Conservation (phyloP, 2,329 filamentous ascomycete genomes). For the Teratosphaeria destructans region DNA sequence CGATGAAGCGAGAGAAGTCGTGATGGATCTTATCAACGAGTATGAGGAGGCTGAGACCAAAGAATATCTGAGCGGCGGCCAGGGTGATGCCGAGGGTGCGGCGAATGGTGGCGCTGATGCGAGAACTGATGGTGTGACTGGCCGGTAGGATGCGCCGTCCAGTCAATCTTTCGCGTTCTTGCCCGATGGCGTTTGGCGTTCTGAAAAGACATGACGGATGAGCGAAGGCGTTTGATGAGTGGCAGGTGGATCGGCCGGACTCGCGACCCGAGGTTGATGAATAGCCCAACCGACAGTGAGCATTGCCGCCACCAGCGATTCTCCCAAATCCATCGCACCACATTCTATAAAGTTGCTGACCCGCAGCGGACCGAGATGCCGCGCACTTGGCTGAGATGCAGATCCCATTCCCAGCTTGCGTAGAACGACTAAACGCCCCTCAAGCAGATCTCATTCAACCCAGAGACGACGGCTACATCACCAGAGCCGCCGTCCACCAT, state of each 20-base stretch:
- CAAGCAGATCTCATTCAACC: background rate
- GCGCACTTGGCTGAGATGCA: background rate
- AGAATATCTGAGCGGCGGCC: conserved; percentile 67
- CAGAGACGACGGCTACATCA: background rate
- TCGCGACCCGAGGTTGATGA: background rate
- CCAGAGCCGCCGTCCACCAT: background rate
- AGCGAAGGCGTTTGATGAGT: background rate
- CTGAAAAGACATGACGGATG: background rate
- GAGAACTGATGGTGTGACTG: conserved; percentile 28
- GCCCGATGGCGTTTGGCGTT: background rate
- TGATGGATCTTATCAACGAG: conserved; percentile 81
- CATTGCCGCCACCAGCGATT: background rate
- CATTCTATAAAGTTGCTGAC: background rate
- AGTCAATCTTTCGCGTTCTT: background rate
- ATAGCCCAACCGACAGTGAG: background rate
- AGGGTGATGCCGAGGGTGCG: conserved; percentile 14
- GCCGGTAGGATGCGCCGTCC: background rate
- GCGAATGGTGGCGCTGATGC: conserved; percentile 22
- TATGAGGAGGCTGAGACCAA: conserved; percentile 91
- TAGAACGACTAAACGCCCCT: no score
- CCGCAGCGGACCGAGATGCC: background rate
- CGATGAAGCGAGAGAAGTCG: conserved; percentile 85
- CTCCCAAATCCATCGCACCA: background rate
- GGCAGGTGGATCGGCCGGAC: background rate
- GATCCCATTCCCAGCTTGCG: background rate